Evolutionary conservation across 306 rosid genomes (phyloP), one percentile per base, ranked within the genome.

Genomic region (Ceratonia siliqua): DNA sequence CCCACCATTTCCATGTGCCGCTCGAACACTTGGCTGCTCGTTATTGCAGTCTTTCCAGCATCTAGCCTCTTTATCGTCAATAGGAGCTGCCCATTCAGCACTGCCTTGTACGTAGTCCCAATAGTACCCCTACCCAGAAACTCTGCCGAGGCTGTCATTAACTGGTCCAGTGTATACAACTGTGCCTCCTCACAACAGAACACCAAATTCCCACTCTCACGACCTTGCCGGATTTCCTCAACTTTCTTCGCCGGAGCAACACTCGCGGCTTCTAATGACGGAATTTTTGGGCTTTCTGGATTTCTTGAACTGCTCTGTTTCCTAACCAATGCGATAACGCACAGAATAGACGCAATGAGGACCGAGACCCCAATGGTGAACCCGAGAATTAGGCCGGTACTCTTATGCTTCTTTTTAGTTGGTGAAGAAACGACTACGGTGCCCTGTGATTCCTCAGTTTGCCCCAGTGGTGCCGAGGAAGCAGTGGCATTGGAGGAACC

Each of bases 91-190:
- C 82, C 86, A 70, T 88, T 90, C 50, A 94, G 50, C 73, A 91
- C 97, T 21, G 96, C 98, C 82, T 94, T 94, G 79, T 94, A 94
- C 3, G 98, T 94, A 1, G 96, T 85, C 45, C 97, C 98, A 10
- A 88, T 79, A 5, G 82, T 84, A 17, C 98, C 98, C 45, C 97
- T 86, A 1, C 97, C 98, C 1, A 94, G 83, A 30, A 94, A 78
- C 90, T 94, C 98, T 20, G 98, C 98, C 48, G 98, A 91, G 5
- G 91, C 98, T 32, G 87, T 78, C 98, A 94, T 94, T 42, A 94
- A 74, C 86, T 87, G 90, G 65, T 94, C 97, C 86, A 91, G 68
- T 52, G 84, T 87, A 62, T 89, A 94, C 13, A 78, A 35, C 63
- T 78, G 87, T 9, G 73, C 79, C 84, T 94, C 94, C 35, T 96